Base-by-base conservation (phyloP, 352 stramenopile species). In the Globisporangium camurandrum region DNA sequence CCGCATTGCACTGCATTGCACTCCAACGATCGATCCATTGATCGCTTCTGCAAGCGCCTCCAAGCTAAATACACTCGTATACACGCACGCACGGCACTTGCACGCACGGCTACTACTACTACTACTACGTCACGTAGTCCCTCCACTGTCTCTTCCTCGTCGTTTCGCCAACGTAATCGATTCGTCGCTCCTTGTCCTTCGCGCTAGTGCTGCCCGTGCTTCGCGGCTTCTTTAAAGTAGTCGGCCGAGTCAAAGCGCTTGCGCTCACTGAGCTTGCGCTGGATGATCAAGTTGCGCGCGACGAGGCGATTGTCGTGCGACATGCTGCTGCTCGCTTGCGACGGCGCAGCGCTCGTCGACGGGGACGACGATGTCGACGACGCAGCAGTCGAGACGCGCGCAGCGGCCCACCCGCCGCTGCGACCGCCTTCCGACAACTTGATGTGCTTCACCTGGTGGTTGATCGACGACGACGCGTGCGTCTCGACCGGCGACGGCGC, bases 181-280 rank as follows among this genome's bases (percentile, higher is more conserved):
- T n/a, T n/a, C n/a, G n/a, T n/a, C n/a, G n/a, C n/a, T n/a, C n/a
- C n/a, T 10, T 14, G 14, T 24, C 27, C n/a, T 14, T 10, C 33
- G 12, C 17, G 31, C 27, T 52, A 52, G n/a, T 33, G 36, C 20
- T 39, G 33, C 9, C 40, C 26, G 42, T 41, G 54, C 16, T 20
- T 39, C 24, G 70, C 63, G 0, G 66, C 66, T 26, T 83, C 57
- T 49, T 86, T 84, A 53, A 81, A 92, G 51, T 90, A 71, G 51
- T 90, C 82, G 9, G 68, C 76, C 54, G 79, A 89, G 57, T 90
- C 79, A 46, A 93, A 90, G 12, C 69, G 69, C 51, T 88, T 88
- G 4, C 75, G 66, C 53, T 93, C 76, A 1, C 71, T 59, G 2
- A 93, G 52, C 34, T 84, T 84, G 34, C 71, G 71, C 46, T 82